Evolutionary conservation across 306 rosid genomes (phyloP), one percentile per base, ranked within the genome.

Genomic region (Mimosa pudica): DNA sequence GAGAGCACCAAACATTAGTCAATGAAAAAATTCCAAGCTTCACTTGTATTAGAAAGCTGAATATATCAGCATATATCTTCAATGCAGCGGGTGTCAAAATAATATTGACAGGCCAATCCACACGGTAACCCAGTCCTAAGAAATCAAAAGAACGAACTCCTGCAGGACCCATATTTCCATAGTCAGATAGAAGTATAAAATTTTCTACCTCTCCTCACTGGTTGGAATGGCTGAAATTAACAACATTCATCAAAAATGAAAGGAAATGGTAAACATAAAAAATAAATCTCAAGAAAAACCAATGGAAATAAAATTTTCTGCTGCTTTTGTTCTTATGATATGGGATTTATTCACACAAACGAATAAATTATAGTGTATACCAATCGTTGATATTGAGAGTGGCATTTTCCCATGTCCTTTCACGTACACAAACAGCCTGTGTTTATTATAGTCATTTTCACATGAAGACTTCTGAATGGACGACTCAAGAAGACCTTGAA

Each of bases 381-480:
- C 97, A 10, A 76, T 84, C 46, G 86, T 88, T 77, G 97, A 86
- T 77, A 89, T 74, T 47, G 98, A 85, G 79, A 90, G 85, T 70
- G 90, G 92, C 87, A 91, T 83, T 47, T 87, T 83, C 74, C 89
- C 84, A 58, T 86, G 84, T 83, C 89, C 97, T 82, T 91, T 95
- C 86, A 90, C 80, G 88, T 91, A 95, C 82, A 95, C 93, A 87
- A 90, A 95, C 77, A 95, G 80, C 88, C 94, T 87, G 76, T 89
- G 92, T 84, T 89, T 95, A 80, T 93, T 77, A 79, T 20, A 83
- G 81, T 95, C 97, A 70, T 60, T 82, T 80, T 93, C 96, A 79
- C 96, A 92, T 57, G 97, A 95, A 69, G 98, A 95, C 84, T 94
- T 92, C 93, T 92, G 98, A 87, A 95, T 86, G 67, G 98, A 89